Base-by-base conservation (phyloP, 2,329 filamentous ascomycete genomes). In the Penicillium polonicum region DNA sequence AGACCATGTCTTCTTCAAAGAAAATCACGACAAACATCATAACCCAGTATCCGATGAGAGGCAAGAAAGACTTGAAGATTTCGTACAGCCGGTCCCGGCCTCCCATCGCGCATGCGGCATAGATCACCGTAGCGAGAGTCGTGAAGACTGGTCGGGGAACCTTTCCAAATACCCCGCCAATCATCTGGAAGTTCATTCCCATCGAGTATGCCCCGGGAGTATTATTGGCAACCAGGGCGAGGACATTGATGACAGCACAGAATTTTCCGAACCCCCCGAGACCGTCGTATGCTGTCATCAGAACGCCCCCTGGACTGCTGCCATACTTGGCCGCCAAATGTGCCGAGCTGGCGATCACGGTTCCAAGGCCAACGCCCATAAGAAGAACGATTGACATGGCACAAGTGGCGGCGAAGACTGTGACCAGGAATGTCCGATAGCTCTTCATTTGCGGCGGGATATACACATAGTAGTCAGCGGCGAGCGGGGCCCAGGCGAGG, bases 31-130 rank as follows among this genome's bases (percentile, higher is more conserved):
- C 63, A 71, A 74, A 80, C 38, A 76, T 75, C 21, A 72, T 67
- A 9, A 77, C 65, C 78, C 78, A 80, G 59, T 81, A 80, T 5
- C 77, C 76, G 62, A 81, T 80, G 19, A 80, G 59, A 8, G 78
- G 75, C 17, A 81, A 66, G 55, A 80, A 78, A 55, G 77, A 74
- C 52, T 76, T 69, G 60, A 79, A 79, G 42, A 80, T 74, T 33
- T 74, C 68, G 60, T 77, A 79, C 1, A 80, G 67, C 41, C 72
- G 69, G 49, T 79, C 72, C 1, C 76, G 73, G 0, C 78, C 78
- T 4, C 74, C 78, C 52, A 79, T 72, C 5, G 76, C 77, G 59
- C 76, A 79, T 27, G 74, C 72, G 5, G 76, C 68, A 61, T 79
- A 77, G 17, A 79, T 70, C 35, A 75, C 50, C 5, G 75, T 77